These are phyloP conservation scores for Glonium stellatum DNA, from an alignment of 495 filamentous ascomycete genomes.

Conservation along the genomic window DNA sequence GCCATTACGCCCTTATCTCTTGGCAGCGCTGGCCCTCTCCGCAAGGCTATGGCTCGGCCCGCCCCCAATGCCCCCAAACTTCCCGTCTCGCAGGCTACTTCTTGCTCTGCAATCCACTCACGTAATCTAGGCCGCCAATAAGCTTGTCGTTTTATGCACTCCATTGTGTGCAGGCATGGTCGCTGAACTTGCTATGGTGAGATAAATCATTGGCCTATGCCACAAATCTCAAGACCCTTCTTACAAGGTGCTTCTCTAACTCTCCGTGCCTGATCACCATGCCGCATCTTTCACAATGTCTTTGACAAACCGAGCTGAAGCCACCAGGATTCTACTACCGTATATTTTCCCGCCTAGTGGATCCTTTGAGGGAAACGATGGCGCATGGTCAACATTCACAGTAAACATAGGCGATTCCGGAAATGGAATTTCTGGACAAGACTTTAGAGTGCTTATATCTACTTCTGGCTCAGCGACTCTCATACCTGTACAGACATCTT, in stretches of 20 bases:
- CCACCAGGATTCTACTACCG: conserved; percentile 12
- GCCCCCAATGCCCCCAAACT: neutral
- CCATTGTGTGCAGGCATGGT: neutral
- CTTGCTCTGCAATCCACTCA: too few relatives aligned
- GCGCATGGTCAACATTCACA: conserved; percentile 27
- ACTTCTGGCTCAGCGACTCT: conserved; percentile 9
- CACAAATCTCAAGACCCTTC: neutral
- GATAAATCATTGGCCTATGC: too few relatives aligned
- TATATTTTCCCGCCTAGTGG: conserved; percentile 7
- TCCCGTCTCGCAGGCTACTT: neutral
- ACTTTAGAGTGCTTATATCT: conserved; percentile 20
- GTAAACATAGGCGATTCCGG: conserved; percentile 23
- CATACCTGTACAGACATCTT: conserved; percentile 10
- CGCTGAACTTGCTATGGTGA: neutral
- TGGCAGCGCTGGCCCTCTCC: neutral
- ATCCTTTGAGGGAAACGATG: conserved; percentile 28
- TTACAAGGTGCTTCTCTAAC: conserved; percentile 1
- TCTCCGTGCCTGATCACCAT: conserved; percentile 8
- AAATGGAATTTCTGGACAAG: conserved; percentile 10
- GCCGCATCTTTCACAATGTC: conserved; percentile 12
- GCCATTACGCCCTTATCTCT: neutral
- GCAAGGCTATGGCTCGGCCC: neutral
- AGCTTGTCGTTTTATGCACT: neutral
- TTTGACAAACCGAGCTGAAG: conserved; percentile 12
- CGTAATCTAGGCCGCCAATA: neutral